phyloP scores from a whole-genome alignment of 2,329 filamentous ascomycete species.

The Ophiostoma ulmi region DNA sequence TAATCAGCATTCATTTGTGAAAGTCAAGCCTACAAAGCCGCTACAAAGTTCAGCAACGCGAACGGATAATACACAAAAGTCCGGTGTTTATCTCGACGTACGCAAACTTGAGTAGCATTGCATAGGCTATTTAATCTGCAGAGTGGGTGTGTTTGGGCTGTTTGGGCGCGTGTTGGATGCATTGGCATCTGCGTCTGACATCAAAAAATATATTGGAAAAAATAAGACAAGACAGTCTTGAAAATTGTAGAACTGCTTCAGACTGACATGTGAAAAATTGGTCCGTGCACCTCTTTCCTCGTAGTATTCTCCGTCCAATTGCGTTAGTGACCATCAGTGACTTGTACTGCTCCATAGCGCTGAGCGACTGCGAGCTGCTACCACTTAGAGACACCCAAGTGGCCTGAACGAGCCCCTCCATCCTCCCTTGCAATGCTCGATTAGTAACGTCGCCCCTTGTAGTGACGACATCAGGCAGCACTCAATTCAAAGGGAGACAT shows the following conservation, averaged over 20 bases:
- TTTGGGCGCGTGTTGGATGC: slow-evolving; percentile 9
- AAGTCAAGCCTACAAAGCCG: no score
- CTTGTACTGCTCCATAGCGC: neutral
- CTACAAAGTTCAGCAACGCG: no score
- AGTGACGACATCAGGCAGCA: neutral
- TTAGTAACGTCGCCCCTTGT: neutral
- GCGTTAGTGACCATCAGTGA: neutral
- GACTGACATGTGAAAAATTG: slow-evolving; percentile 22
- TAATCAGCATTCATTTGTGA: neutral
- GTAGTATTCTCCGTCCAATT: slow-evolving; percentile 22
- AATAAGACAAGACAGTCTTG: neutral
- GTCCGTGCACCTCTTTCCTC: slow-evolving; percentile 18
- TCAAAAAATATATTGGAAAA: neutral
- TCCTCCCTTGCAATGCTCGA: neutral
- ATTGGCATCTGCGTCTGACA: neutral
- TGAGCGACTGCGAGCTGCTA: neutral
- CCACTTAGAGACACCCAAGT: no score
- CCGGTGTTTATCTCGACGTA: neutral
- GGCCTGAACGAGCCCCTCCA: neutral
- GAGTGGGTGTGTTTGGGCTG: neutral
- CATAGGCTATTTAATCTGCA: neutral
- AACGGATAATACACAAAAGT: neutral
- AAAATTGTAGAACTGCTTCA: neutral
- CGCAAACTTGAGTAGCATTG: neutral
- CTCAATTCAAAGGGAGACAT: neutral